phyloP scores from a whole-genome alignment of 371 early-diverging fungal genomes.

The Neoconidiobolus thromboides region DNA sequence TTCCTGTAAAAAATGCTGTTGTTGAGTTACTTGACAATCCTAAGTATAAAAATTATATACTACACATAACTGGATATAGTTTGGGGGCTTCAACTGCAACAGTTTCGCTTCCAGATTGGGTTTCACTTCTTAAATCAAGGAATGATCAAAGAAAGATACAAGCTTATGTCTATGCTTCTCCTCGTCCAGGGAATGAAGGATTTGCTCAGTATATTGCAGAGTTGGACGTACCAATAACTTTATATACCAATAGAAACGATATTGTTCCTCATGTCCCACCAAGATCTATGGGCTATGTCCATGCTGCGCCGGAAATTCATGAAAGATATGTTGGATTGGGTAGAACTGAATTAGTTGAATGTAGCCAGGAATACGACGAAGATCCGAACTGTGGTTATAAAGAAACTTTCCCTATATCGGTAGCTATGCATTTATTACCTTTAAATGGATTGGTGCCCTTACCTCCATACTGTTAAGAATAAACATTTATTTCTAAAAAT shows the following conservation, averaged over 20 bases:
- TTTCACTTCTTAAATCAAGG: background rate
- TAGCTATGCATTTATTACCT: background rate
- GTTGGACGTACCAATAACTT: background rate
- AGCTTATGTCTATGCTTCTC: background rate
- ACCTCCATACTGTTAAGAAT: background rate
- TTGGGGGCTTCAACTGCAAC: background rate
- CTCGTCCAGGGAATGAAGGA: background rate
- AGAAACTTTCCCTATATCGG: background rate
- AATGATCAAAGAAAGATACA: background rate
- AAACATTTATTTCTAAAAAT: background rate
- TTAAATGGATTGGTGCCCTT: background rate
- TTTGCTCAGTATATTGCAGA: background rate
- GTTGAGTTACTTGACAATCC: background rate
- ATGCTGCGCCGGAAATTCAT: background rate
- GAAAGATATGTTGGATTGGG: background rate
- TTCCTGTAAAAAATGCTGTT: background rate
- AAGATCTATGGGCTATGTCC: background rate
- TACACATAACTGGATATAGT: background rate
- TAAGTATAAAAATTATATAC: background rate
- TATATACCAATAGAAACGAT: background rate
- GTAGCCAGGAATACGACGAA: slow-evolving; percentile 2
- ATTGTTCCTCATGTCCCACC: background rate
- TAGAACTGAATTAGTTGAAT: background rate
- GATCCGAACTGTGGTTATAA: background rate
- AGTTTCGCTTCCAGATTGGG: background rate